These are phyloP conservation scores for Phytopythium mirpurense DNA, from an alignment of 352 stramenopile genomes.

Conservation along the genomic window DNA sequence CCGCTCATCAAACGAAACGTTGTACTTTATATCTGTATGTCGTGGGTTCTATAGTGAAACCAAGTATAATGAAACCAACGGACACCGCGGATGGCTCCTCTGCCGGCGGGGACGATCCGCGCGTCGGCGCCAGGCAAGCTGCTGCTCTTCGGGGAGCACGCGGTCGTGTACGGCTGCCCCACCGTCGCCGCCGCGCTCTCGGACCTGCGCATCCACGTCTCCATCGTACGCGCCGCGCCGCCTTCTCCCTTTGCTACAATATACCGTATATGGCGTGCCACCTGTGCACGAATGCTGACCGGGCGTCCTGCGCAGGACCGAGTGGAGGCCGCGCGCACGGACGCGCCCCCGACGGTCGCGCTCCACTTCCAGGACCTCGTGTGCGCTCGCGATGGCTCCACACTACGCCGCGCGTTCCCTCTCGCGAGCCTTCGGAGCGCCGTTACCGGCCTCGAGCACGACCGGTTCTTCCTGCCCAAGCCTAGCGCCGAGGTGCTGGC, in stretches of 20 bases:
- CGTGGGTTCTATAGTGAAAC: no score
- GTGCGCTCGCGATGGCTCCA: constrained; percentile 21
- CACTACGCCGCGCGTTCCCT: constrained; percentile 32
- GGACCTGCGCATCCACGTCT: constrained; percentile 75
- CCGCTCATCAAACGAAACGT: no score
- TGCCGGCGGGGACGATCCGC: constrained; percentile 13
- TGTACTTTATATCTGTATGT: no score
- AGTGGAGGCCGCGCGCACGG: constrained; percentile 9
- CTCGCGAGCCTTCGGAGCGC: constrained; percentile 25
- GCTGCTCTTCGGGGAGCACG: constrained; percentile 88
- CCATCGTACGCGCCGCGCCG: constrained; percentile 54
- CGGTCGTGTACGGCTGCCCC: constrained; percentile 83
- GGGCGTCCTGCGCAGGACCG: constrained; percentile 24
- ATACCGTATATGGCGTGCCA: no score
- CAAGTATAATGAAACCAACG: no score
- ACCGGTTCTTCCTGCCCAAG: constrained; percentile 45
- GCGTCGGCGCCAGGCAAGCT: constrained; percentile 86
- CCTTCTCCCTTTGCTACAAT: no score
- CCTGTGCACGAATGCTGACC: no score
- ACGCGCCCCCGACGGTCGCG: constrained; percentile 20
- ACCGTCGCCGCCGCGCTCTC: constrained; percentile 79
- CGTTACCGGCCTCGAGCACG: constrained; percentile 24
- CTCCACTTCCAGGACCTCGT: constrained; percentile 52
- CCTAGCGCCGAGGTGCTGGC: constrained; percentile 33
- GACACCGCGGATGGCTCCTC: no score